Conservation (phyloP, 495 filamentous ascomycete genomes). For the Daldinia loculata region DNA sequence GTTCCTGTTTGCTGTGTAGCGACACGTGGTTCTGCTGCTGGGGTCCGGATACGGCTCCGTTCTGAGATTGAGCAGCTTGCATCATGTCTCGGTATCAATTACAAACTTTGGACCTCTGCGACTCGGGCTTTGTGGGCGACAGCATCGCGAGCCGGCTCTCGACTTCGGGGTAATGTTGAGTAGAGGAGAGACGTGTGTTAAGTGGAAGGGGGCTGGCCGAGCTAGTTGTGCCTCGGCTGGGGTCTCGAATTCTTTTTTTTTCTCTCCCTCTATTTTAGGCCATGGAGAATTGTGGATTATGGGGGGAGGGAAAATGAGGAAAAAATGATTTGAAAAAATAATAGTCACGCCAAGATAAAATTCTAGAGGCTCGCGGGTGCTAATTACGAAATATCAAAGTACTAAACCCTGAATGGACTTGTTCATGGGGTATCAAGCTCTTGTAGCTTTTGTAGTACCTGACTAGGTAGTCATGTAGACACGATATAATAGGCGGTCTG, state of each 20-base stretch:
- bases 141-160: conserved; percentile 35
- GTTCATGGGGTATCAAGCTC: background rate
- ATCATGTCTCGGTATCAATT: conserved; percentile 43
- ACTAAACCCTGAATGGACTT: background rate
- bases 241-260: conserved; percentile 26
- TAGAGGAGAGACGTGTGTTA: conserved; percentile 36
- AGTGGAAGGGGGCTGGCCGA: conserved; percentile 12
- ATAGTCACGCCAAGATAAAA: conserved; percentile 25
- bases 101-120: conserved; percentile 30
- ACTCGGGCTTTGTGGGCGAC: conserved; percentile 39
- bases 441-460: conserved; percentile 22
- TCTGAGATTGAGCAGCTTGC: conserved; percentile 28
- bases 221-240: conserved; percentile 29
- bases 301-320: conserved; percentile 3
- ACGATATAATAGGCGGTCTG: background rate
- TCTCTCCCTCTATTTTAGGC: background rate
- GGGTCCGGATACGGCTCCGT: conserved; percentile 22
- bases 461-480: conserved; percentile 6
- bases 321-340: conserved; percentile 6
- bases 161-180: conserved; percentile 59
- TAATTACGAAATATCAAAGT: background rate
- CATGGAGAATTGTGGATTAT: conserved; percentile 29
- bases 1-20: conserved; percentile 37
- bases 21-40: conserved; percentile 28
- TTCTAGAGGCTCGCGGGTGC: background rate